Evolutionary conservation across 2,329 filamentous ascomycete species (phyloP), one percentile per base, ranked within the genome.

Genomic region (Elsinoe australis): DNA sequence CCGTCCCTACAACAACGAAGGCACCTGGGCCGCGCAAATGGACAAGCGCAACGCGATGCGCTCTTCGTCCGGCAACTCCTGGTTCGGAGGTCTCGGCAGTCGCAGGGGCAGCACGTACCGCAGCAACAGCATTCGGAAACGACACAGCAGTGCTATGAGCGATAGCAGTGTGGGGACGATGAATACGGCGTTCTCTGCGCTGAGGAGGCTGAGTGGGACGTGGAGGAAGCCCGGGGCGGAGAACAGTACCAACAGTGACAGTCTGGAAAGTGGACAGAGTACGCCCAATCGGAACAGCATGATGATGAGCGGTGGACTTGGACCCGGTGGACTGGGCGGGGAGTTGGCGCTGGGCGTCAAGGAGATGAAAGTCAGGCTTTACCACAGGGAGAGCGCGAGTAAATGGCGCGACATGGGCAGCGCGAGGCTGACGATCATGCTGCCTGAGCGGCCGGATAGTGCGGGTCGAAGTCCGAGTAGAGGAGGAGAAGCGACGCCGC

Each of bases 361-460:
- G 48, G 88, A 92, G 58, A 80, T 90, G 45, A 89, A 89, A 57
- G 86, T 95, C 56, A 77, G 88, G 28, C 76, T 96, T 9, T 95
- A 96, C 63, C 73, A 86, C 41, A 81, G 90, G 42, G 83, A 88
- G 51, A 71, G 71, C 7, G 72, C 78, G 1, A 80, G 80, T 42
- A 90, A 90, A 62, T 98, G 92, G 92, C 82, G 87, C 52, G 89
- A 96, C 62, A 81, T 89, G 70, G 90, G 92, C 54, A 82, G 86
- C 56, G 94, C 88, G 52, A 75, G 80, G 29, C 70, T 98, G 51
- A 87, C 85, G 12, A 87, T 98, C 58, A 80, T 88, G 62, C 78
- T 80, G 14, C 85, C 87, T n/a, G 82, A 73, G 45, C 62, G 65
- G 14, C 50, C 60, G 39, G 17, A 14, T 10, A 36, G 33, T 18